Percentiles rank a stretch among this genome's conserved stretches.
These are phyloP conservation scores for Picochlorum sp. DNA, from an alignment of 139 green algal genomes.

Conservation along the genomic window DNA sequence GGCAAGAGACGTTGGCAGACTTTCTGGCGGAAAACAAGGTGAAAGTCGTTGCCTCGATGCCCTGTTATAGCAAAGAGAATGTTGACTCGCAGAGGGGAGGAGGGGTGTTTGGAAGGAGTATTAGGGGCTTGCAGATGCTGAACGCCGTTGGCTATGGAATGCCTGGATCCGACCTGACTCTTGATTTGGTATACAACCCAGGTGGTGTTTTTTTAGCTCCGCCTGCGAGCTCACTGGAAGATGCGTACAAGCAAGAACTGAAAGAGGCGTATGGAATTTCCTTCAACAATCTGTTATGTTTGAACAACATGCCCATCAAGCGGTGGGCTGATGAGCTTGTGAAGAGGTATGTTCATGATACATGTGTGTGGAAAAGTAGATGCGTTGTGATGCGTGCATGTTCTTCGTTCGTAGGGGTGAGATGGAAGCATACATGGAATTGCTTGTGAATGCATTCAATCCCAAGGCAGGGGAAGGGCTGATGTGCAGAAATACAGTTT, in stretches of 20 bases:
- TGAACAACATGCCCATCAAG: slow-evolving; percentile 99
- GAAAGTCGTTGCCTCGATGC: slow-evolving; percentile 85
- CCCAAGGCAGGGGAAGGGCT: slow-evolving; percentile 51
- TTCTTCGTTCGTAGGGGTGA: slow-evolving; percentile 8
- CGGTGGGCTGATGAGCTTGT: slow-evolving; percentile 80
- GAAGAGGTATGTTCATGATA: background rate
- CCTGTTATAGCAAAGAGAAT: slow-evolving; percentile 83
- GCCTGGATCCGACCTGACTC: slow-evolving; percentile 45
- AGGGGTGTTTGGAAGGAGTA: slow-evolving; percentile 88
- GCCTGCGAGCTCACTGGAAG: slow-evolving; percentile 36
- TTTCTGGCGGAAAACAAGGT: slow-evolving; percentile 85
- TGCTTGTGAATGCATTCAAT: slow-evolving; percentile 87
- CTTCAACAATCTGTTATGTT: slow-evolving; percentile 79
- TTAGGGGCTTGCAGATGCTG: slow-evolving; percentile 54
- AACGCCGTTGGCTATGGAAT: slow-evolving; percentile 82
- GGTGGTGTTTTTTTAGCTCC: slow-evolving; percentile 64
- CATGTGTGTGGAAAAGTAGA: background rate
- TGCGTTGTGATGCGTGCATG: background rate
- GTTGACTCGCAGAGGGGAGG: slow-evolving; percentile 79
- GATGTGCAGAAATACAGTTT: slow-evolving; percentile 74
- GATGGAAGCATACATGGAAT: slow-evolving; percentile 82
- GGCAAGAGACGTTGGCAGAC: slow-evolving; percentile 76
- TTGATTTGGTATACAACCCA: slow-evolving; percentile 98
- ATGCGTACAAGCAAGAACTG: slow-evolving; percentile 47
- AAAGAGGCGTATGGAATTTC: slow-evolving; percentile 60